phyloP scores from a whole-genome alignment of 306 rosid species.

The Adenanthera pavonina region DNA sequence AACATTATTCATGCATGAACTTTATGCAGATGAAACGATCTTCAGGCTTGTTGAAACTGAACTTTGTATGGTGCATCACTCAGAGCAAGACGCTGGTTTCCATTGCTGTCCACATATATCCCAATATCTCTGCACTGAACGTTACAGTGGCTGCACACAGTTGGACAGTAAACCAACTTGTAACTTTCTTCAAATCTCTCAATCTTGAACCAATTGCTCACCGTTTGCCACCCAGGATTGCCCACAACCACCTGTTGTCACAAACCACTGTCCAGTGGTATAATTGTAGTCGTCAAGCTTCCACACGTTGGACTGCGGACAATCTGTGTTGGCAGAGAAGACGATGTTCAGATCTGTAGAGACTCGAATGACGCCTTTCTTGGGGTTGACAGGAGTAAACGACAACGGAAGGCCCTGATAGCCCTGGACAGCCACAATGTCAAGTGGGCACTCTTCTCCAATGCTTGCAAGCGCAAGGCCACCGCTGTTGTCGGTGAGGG shows the following conservation, averaged over 20 bases:
- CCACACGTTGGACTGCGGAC: constrained; percentile 51
- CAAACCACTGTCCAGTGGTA: constrained; percentile 26
- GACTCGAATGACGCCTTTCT: constrained; percentile 37
- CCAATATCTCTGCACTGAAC: constrained; percentile 51
- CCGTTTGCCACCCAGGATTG: constrained; percentile 35
- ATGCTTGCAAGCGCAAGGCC: constrained; percentile 45
- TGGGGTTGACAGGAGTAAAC: constrained; percentile 42
- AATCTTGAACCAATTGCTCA: constrained; percentile 56
- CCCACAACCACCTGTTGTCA: constrained; percentile 48
- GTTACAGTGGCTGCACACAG: constrained; percentile 50
- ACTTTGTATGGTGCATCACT: constrained; percentile 8
- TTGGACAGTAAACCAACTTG: constrained; percentile 62
- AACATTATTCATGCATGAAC: no score
- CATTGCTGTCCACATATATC: constrained; percentile 9
- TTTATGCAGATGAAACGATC: no score
- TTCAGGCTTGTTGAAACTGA: not conserved
- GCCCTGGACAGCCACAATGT: constrained; percentile 44
- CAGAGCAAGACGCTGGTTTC: constrained; percentile 32
- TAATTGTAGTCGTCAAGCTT: constrained; percentile 41
- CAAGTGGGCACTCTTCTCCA: constrained; percentile 47
- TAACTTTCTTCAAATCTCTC: constrained; percentile 50
- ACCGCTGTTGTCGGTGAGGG: constrained; percentile 26
- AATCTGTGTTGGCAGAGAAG: constrained; percentile 27
- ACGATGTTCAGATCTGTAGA: constrained; percentile 55
- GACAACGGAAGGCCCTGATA: not conserved